Conservation (phyloP, 2,329 filamentous ascomycete genomes). For the Botrytis elliptica region DNA sequence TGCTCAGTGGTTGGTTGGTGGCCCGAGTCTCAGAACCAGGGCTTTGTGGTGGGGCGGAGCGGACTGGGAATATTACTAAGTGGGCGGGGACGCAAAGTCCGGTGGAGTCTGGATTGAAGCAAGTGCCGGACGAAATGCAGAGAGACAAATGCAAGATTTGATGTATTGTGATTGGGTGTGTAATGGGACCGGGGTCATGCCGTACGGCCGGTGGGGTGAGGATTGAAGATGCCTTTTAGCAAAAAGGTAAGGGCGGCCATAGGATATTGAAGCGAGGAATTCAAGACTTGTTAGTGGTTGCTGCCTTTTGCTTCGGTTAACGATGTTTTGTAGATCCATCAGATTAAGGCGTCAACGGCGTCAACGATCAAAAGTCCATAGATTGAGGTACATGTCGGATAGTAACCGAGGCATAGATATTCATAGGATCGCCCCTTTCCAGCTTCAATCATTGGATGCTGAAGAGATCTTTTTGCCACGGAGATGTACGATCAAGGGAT, state of each 20-base stretch:
- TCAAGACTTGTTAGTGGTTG: background rate
- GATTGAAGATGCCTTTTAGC: background rate
- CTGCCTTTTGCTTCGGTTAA: background rate
- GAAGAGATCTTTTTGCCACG: background rate
- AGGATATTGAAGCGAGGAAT: slow-evolving; percentile 11
- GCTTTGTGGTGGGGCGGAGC: slow-evolving; percentile 7
- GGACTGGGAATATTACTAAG: background rate
- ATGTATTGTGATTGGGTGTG: slow-evolving; percentile 15
- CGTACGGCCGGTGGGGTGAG: slow-evolving; percentile 10
- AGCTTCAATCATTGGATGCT: background rate
- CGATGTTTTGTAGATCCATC: background rate
- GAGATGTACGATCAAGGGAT: background rate
- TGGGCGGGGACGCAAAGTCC: background rate
- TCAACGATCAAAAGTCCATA: background rate
- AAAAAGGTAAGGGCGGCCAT: slow-evolving; percentile 6
- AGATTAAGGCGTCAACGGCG: slow-evolving; percentile 8
- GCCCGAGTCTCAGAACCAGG: background rate
- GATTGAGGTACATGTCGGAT: background rate
- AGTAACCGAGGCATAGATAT: background rate
- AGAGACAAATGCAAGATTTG: background rate
- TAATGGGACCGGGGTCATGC: slow-evolving; percentile 21
- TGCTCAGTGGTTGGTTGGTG: background rate
- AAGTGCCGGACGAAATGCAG: slow-evolving; percentile 14
- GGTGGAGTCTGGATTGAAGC: background rate
- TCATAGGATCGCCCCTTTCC: background rate